These are phyloP conservation scores for Sphagnum contortum DNA, from an alignment of 225 moss, liverwort and hornwort species.

Conservation along the genomic window DNA sequence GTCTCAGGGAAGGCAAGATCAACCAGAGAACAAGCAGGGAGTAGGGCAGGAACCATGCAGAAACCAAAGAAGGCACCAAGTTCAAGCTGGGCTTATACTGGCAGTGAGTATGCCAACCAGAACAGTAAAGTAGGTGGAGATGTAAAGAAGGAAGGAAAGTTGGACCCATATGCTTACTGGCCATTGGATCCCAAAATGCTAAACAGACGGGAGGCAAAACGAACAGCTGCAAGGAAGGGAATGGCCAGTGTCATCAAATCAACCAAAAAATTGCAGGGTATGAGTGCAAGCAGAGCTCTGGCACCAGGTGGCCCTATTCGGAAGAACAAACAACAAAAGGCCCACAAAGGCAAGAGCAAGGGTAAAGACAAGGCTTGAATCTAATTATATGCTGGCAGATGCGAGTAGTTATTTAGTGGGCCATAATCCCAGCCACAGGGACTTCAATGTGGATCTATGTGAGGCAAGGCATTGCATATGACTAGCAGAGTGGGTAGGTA, in stretches of 20 bases:
- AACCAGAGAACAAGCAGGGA: slow-evolving; percentile 12
- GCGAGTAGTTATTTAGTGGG: too few species aligned
- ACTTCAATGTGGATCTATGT: too few species aligned
- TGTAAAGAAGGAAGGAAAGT: slow-evolving; percentile 77
- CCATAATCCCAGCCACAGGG: too few species aligned
- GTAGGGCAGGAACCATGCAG: slow-evolving; percentile 16
- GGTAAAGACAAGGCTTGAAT: slow-evolving; percentile 2
- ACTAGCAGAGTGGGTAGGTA: too few species aligned
- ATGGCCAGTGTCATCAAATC: slow-evolving; percentile 82
- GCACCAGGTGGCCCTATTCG: slow-evolving; percentile 23
- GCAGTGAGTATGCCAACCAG: slow-evolving; percentile 86
- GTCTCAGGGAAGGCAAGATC: slow-evolving; percentile 21
- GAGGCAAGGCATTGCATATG: too few species aligned
- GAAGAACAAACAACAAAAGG: slow-evolving; percentile 43
- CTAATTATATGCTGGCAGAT: too few species aligned
- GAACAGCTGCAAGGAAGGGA: slow-evolving; percentile 69
- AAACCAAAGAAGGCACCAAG: slow-evolving; percentile 33
- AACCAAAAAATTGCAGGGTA: slow-evolving; percentile 51
- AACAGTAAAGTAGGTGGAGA: slow-evolving; percentile 82
- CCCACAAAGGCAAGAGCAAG: slow-evolving; percentile 43
- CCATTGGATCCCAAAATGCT: slow-evolving; percentile 94
- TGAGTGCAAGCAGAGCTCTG: slow-evolving; percentile 44
- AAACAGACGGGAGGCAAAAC: slow-evolving; percentile 76
- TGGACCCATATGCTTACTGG: slow-evolving; percentile 98
- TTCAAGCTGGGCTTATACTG: slow-evolving; percentile 85